phyloP scores from a whole-genome alignment of 164 flowering plant species.

The Magnolia kwangsiensis region DNA sequence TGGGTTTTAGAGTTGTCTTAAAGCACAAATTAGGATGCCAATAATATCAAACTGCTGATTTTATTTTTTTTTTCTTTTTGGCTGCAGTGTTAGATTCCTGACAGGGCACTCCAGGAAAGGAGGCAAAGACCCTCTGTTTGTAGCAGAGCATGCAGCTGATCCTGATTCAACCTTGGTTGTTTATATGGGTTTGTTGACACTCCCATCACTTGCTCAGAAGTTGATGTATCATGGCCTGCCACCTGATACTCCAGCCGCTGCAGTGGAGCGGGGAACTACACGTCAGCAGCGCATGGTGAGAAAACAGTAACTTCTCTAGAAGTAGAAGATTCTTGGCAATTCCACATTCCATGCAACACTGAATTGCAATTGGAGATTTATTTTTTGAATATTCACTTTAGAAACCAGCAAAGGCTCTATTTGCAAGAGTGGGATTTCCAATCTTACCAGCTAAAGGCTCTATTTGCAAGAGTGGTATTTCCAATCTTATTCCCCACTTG shows the following conservation, averaged over 20 bases:
- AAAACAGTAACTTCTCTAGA: not conserved
- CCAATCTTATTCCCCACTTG: no score
- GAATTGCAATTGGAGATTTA: no score
- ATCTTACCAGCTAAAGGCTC: no score
- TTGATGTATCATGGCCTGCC: conserved; percentile 78
- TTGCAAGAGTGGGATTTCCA: no score
- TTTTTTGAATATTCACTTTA: no score
- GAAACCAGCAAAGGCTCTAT: no score
- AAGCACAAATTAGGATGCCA: not conserved
- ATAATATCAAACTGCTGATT: not conserved
- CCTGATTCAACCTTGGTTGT: conserved; percentile 91
- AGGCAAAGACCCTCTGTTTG: conserved; percentile 86
- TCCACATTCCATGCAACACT: not conserved
- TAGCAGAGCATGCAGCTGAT: conserved; percentile 86
- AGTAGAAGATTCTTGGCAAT: not conserved
- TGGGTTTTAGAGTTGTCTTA: not conserved
- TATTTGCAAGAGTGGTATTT: no score
- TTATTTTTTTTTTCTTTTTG: not conserved
- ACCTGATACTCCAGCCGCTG: conserved; percentile 75
- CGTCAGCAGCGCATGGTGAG: conserved; percentile 82
- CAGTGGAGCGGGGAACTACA: conserved; percentile 93
- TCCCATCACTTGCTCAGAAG: conserved; percentile 70
- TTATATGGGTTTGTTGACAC: conserved; percentile 91
- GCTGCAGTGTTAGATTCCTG: conserved; percentile 69
- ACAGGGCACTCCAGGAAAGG: conserved; percentile 97